Evolutionary conservation across 768 basidiomycete genomes (phyloP), one percentile per base, ranked within the genome.

Genomic region (Agaricus blazei): DNA sequence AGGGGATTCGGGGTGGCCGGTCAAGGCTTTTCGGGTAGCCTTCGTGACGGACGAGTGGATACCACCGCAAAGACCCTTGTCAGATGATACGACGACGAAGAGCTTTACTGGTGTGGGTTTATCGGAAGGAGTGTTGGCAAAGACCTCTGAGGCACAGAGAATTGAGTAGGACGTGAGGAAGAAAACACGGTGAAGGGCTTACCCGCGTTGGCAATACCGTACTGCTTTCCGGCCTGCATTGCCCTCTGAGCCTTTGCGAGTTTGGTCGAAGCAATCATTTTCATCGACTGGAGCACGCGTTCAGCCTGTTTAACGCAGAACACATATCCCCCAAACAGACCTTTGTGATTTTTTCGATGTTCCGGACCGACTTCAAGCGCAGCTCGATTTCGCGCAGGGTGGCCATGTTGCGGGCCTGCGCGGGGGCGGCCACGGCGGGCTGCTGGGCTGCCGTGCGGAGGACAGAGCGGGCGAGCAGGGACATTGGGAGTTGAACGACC

Each of bases 321-420:
- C 7, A 27, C 15, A 50, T 15, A 12, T 24, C 24, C 9, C 4
- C 8, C 6, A 68, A 57, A 68, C 70, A 66, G 60, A 93, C 95
- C 80, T 97, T 96, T 58, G 96, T 98, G 78, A 99, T 98, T 90
- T 98, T 98, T 83, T 97, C 93, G 70, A 96, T 96, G 78, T 97
- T 97, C 72, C 82, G 81, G 67, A 98, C 96, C 46, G 93, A 97
- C 84, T 96, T 92, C 74, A 91, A 82, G 65, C 96, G 87, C 70
- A 92, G 73, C 79, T 99, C 96, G 67, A 99, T 90, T 77, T 99
- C 96, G 62, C 94, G 88, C 62, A 99, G 86, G 58, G 97, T 98
- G 41, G 96, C 97, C 94, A 93, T 93, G 74, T 89, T 93, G 65
- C 90, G 84, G 66, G 87, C 83, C 62, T 72, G 71, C 41, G 68